Conservation (phyloP, 2,329 filamentous ascomycete species). For the Zymoseptoria crescenta region DNA sequence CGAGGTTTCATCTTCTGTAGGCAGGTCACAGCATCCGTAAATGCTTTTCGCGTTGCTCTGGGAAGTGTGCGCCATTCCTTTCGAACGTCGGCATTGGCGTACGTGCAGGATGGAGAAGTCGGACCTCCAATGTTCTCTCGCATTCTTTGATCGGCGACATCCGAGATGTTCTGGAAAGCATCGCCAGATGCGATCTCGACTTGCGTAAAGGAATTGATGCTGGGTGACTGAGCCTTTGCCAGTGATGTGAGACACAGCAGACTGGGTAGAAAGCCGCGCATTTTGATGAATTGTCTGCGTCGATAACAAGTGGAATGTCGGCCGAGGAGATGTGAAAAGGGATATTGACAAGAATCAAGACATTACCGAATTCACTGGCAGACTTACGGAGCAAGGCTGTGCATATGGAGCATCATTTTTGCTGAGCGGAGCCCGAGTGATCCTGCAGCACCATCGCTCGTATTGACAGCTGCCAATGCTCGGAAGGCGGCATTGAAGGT, state of each 20-base stretch:
- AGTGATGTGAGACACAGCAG: constrained; percentile 7
- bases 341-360: neutral
- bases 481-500: neutral
- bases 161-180: constrained; percentile 24
- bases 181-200: constrained; percentile 22
- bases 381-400: neutral
- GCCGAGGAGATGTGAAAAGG: neutral
- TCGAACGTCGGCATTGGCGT: constrained; percentile 21
- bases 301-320: neutral
- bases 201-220: constrained; percentile 19
- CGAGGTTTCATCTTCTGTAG: constrained; percentile 22
- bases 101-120: constrained; percentile 21
- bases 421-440: neutral
- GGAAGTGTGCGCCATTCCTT: constrained; percentile 25
- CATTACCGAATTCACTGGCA: neutral
- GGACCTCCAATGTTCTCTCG: constrained; percentile 20
- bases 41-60: constrained; percentile 22
- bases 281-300: neutral
- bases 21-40: constrained; percentile 27
- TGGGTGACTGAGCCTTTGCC: constrained; percentile 16
- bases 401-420: neutral
- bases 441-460: neutral
- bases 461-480: neutral
- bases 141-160: constrained; percentile 24
- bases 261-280: neutral